Conservation (phyloP, 306 rosid species). For the Medicago ruthenica region DNA sequence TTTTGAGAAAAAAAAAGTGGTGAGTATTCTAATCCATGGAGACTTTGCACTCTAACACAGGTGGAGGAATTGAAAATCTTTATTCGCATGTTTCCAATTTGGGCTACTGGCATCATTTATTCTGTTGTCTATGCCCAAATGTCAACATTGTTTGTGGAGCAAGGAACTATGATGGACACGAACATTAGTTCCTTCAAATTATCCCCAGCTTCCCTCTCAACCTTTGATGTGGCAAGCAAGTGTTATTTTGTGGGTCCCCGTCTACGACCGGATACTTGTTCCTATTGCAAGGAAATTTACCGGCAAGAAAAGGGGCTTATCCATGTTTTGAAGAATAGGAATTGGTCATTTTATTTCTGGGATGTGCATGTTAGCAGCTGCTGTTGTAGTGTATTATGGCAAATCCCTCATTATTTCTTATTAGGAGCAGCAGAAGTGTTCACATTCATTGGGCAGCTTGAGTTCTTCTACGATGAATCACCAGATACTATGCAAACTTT, state of each 20-base stretch:
- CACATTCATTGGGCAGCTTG: slow-evolving; percentile 76
- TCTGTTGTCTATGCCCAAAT: slow-evolving; percentile 91
- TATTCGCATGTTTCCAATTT: slow-evolving; percentile 86
- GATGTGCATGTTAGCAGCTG: slow-evolving; percentile 85
- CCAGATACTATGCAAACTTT: slow-evolving; percentile 85
- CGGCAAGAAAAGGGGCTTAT: slow-evolving; percentile 76
- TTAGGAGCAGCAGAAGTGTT: slow-evolving; percentile 83
- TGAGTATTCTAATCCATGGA: slow-evolving; percentile 72
- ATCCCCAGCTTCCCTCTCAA: slow-evolving; percentile 88
- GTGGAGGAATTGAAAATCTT: slow-evolving; percentile 89
- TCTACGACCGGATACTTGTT: slow-evolving; percentile 77
- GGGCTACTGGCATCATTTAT: slow-evolving; percentile 85
- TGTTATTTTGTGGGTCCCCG: slow-evolving; percentile 85
- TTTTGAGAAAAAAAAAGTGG: slow-evolving; percentile 53
- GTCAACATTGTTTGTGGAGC: slow-evolving; percentile 93
- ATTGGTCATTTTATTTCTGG: slow-evolving; percentile 77
- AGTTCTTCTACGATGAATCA: slow-evolving; percentile 91
- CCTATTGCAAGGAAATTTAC: slow-evolving; percentile 75
- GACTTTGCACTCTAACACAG: slow-evolving; percentile 89
- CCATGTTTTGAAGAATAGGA: slow-evolving; percentile 78
- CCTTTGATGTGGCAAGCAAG: slow-evolving; percentile 66
- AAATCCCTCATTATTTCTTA: slow-evolving; percentile 83
- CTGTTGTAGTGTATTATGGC: slow-evolving; percentile 80
- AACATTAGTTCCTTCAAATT: slow-evolving; percentile 71
- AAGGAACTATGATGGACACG: slow-evolving; percentile 85